Evolutionary conservation across 140 eudicot species (phyloP), one percentile per base, ranked within the genome.

Genomic region (Stevia rebaudiana): DNA sequence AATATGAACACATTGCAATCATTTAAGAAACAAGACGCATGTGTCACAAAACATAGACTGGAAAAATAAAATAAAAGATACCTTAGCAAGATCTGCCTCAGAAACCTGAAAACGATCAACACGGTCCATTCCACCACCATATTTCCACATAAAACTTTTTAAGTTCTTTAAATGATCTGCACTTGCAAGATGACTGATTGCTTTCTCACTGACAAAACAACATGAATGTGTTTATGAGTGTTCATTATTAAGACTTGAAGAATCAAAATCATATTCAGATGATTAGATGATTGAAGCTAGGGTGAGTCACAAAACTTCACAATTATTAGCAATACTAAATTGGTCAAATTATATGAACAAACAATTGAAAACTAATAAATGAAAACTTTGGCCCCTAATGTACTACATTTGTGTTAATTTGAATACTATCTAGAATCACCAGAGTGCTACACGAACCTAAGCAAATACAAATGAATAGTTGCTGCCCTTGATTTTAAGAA

Each of bases 61-160:
- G 2, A 28, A 28, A 28, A 28, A 28, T 28, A 28, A 28, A 28
- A 28, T 28, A 28, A 28, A 42, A 61, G 39, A 28, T 79, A 91
- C 98, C 98, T 88, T 87, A 24, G 83, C 78, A 42, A 78, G 68
- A 42, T 91, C 98, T 40, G 50, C 54, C 30, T 82, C 96, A 5
- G 86, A 22, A 73, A 91, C 53, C 30, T 84, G 64, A 63, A 84
- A 87, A 58, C 71, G 68, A 62, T 91, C 87, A 36, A 83, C 42
- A n/a, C 70, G 79, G 51, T 85, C 84, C 95, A 80, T 87, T 31
- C 71, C 86, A 65, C 91, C 98, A 44, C 98, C 98, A 12, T 91
- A 64, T 48, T 83, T 91, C 96, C 96, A 91, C 76, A 91, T 46
- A 41, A 91, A 91, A 55, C 76, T 63, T 84, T 91, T 87, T 15